Evolutionary conservation across 1,284 basidiomycete species (phyloP).

Genomic region (Ceratobasidium sp.): DNA sequence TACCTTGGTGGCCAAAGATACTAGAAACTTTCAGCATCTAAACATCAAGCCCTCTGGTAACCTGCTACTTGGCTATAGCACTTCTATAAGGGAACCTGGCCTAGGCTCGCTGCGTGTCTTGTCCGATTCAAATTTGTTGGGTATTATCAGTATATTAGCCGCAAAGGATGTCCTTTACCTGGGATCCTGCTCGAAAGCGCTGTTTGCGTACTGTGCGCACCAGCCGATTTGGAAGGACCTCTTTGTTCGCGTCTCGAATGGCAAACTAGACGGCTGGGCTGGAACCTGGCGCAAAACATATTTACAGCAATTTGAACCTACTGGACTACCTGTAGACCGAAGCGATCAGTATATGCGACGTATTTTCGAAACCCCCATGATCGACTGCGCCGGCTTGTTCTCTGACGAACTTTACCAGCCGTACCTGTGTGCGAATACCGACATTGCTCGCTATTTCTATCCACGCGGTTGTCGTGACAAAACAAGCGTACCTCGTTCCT

Average conservation of each 20-base stretch:
- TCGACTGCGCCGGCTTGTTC: slow-evolving; percentile 51
- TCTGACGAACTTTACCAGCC: slow-evolving; percentile 56
- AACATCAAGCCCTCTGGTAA: slow-evolving; percentile 40
- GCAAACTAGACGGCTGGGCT: slow-evolving; percentile 48
- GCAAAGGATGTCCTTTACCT: slow-evolving; percentile 40
- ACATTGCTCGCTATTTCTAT: slow-evolving; percentile 46
- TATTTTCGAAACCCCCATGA: slow-evolving; percentile 47
- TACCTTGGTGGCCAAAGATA: neutral
- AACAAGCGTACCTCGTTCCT: neutral
- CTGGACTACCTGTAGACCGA: slow-evolving; percentile 37
- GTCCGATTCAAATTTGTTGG: slow-evolving; percentile 18
- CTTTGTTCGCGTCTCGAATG: slow-evolving; percentile 48
- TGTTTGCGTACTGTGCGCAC: slow-evolving; percentile 52
- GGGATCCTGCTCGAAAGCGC: slow-evolving; percentile 46
- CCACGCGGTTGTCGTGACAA: slow-evolving; percentile 26
- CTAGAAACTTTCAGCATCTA: neutral
- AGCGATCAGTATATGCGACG: slow-evolving; percentile 25
- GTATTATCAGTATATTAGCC: slow-evolving; percentile 2
- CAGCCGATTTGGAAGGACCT: slow-evolving; percentile 54
- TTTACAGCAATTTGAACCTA: slow-evolving; percentile 44
- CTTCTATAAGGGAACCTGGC: slow-evolving; percentile 19
- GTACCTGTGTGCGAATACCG: slow-evolving; percentile 51
- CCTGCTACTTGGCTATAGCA: slow-evolving; percentile 3
- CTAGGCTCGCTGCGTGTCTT: slow-evolving; percentile 15
- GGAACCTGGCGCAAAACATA: slow-evolving; percentile 53